Evolutionary conservation across 2,329 filamentous ascomycete genomes (phyloP).

Genomic region (Penicillium sp.): DNA sequence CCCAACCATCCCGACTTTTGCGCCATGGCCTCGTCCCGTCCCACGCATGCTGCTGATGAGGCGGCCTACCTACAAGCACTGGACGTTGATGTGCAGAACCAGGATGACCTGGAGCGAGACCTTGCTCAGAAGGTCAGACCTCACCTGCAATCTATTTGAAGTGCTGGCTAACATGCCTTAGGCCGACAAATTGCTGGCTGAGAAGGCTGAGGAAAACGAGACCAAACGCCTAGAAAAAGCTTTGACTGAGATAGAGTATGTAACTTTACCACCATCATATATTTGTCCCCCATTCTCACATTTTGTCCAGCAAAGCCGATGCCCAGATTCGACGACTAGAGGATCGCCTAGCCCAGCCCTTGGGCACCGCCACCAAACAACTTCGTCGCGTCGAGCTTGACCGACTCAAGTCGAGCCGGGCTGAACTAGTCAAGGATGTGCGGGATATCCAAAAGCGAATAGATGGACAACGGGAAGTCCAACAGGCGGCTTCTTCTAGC

Average conservation of each 20-base stretch:
- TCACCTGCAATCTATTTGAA: background rate
- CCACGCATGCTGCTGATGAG: constrained; percentile 48
- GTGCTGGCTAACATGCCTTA: constrained; percentile 15
- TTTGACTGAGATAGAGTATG: constrained; percentile 47
- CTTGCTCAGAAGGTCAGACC: constrained; percentile 61
- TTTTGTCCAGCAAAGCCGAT: constrained; percentile 56
- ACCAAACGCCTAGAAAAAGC: constrained; percentile 63
- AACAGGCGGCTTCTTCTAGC: constrained; percentile 45
- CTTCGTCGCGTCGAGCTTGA: constrained; percentile 59
- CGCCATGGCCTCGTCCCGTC: constrained; percentile 8
- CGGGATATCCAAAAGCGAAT: constrained; percentile 80
- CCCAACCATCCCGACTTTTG: background rate
- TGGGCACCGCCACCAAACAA: constrained; percentile 51
- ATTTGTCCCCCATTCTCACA: background rate
- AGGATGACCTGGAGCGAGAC: constrained; percentile 87
- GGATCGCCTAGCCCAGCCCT: constrained; percentile 57
- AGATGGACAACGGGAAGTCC: constrained; percentile 66
- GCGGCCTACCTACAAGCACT: constrained; percentile 61
- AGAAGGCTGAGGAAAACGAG: constrained; percentile 65
- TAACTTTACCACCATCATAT: background rate
- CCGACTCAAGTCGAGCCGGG: constrained; percentile 65
- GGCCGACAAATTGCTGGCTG: constrained; percentile 60
- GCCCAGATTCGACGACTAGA: constrained; percentile 63
- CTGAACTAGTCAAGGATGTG: constrained; percentile 69
- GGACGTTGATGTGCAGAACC: constrained; percentile 72